A percentile compares a stretch with the other conserved stretches of the same genome.
These are phyloP conservation scores for Fallopia convolvulus DNA, from an alignment of 148 eudicot genomes.

Conservation along the genomic window DNA sequence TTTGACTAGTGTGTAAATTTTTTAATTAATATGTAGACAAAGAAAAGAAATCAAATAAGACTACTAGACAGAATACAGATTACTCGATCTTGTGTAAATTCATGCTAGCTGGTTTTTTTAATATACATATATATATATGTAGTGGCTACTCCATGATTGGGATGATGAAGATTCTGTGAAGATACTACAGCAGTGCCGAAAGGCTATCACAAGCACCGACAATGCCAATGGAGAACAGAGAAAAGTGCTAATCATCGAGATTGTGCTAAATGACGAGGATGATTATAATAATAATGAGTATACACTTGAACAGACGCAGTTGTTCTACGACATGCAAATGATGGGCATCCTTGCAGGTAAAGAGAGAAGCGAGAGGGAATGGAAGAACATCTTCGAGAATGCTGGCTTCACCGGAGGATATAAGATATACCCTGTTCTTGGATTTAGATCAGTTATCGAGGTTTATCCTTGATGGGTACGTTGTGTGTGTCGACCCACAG, in stretches of 20 bases:
- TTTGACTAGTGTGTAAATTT: too few species aligned
- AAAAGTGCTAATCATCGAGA: conserved; percentile 10
- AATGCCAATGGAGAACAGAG: not conserved
- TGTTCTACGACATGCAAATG: conserved; percentile 12
- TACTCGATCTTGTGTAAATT: too few species aligned
- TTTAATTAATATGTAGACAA: too few species aligned
- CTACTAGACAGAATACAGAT: too few species aligned
- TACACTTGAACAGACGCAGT: not conserved
- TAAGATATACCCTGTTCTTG: conserved; percentile 5
- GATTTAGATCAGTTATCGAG: conserved; percentile 8
- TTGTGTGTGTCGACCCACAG: not conserved
- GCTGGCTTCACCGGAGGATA: conserved; percentile 9
- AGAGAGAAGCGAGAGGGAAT: conserved; percentile 6
- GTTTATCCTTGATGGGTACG: not conserved
- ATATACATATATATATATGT: too few species aligned
- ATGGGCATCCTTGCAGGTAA: conserved; percentile 12
- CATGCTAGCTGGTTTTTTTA: too few species aligned
- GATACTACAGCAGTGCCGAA: not conserved
- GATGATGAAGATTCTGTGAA: conserved; percentile 10
- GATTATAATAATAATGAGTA: not conserved
- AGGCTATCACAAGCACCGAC: not conserved
- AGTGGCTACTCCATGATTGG: conserved; percentile 14
- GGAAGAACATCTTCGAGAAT: conserved; percentile 6
- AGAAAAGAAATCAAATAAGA: too few species aligned
- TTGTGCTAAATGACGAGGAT: not conserved